Conservation (phyloP, 2,329 filamentous ascomycete species). For the Aspergillus sp. region DNA sequence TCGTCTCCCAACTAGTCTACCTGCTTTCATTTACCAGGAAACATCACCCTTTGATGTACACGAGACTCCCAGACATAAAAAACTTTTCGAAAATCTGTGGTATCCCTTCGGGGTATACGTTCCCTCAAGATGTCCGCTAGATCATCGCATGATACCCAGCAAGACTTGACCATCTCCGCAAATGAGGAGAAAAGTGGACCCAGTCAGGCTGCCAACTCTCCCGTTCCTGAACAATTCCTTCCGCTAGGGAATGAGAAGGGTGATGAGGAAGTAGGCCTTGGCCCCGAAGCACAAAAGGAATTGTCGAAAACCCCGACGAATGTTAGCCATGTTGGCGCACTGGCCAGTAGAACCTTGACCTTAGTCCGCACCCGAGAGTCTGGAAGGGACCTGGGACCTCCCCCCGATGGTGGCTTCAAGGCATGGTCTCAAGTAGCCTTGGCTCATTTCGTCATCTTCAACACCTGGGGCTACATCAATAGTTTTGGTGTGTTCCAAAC, state of each 20-base stretch:
- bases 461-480: constrained; percentile 57
- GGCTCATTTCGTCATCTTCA: constrained; percentile 57
- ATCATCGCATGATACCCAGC: not conserved
- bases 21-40: not conserved
- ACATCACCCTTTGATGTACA: not conserved
- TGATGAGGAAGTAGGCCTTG: constrained; percentile 25
- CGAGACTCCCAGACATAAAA: not conserved
- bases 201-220: constrained; percentile 7
- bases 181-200: constrained; percentile 6
- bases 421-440: constrained; percentile 60
- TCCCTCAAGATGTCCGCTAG: constrained; percentile 7
- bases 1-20: not conserved
- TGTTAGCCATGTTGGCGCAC: constrained; percentile 25
- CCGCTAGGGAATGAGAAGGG: constrained; percentile 7
- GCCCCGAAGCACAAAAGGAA: constrained; percentile 15
- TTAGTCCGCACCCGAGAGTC: constrained; percentile 41
- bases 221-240: constrained; percentile 11
- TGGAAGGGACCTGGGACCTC: constrained; percentile 39
- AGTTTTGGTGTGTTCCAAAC: constrained; percentile 61
- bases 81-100: not conserved
- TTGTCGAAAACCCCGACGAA: constrained; percentile 28
- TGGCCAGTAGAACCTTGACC: constrained; percentile 35
- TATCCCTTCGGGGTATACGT: not conserved
- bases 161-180: not conserved
- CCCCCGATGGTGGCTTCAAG: constrained; percentile 53